Evolutionary conservation across 2,329 filamentous ascomycete genomes (phyloP).

Genomic region (Sporothrix pallida): DNA sequence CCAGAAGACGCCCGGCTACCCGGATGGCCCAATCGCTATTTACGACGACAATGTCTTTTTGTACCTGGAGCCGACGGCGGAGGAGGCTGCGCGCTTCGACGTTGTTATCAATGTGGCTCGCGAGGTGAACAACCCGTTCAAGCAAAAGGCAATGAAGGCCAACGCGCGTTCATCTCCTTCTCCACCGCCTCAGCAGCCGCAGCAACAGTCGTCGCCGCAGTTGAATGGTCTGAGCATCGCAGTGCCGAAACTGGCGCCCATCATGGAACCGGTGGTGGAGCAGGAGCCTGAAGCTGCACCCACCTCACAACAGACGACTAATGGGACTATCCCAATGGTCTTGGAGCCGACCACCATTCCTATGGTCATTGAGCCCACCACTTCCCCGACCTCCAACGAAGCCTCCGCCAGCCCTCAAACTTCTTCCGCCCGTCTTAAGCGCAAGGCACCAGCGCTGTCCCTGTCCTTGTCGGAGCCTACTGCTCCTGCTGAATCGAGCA

Average conservation of each 20-base stretch:
- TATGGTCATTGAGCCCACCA: constrained; percentile 60
- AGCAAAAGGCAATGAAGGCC: constrained; percentile 37
- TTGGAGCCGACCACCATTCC: constrained; percentile 53
- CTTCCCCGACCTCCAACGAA: background rate
- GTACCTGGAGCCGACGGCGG: constrained; percentile 78
- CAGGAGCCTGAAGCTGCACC: constrained; percentile 5
- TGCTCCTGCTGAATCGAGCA: constrained; percentile 41
- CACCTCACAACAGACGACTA: background rate
- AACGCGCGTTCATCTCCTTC: background rate
- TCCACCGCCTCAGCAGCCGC: background rate
- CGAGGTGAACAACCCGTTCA: constrained; percentile 80
- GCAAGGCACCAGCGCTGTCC: constrained; percentile 25
- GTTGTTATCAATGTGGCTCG: constrained; percentile 84
- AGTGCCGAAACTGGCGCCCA: constrained; percentile 25
- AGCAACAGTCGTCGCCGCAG: constrained; percentile 36
- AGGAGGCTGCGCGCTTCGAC: constrained; percentile 78
- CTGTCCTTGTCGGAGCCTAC: constrained; percentile 26
- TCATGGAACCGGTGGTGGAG: constrained; percentile 51
- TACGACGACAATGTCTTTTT: constrained; percentile 79
- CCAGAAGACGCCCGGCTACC: constrained; percentile 81
- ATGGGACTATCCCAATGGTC: constrained; percentile 53
- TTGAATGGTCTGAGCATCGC: constrained; percentile 39
- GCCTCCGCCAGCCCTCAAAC: background rate
- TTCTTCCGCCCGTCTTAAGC: constrained; percentile 16
- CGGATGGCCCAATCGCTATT: constrained; percentile 80